Evolutionary conservation across 2,329 filamentous ascomycete species (phyloP).

Genomic region (Aspergillus latus): DNA sequence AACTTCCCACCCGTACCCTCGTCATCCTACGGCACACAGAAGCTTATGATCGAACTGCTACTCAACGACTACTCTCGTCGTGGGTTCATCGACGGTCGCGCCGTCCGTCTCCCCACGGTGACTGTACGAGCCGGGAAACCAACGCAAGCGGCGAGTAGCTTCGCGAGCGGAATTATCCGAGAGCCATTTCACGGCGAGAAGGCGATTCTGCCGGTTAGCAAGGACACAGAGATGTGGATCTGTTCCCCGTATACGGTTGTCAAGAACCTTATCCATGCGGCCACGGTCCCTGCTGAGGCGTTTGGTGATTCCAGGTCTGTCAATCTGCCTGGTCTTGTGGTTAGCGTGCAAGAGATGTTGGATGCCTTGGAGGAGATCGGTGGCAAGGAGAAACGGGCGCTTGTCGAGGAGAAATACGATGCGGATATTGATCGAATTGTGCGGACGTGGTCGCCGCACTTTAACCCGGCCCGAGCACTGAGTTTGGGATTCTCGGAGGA

Average conservation of each 20-base stretch:
- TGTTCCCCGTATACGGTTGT: constrained; percentile 57
- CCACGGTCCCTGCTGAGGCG: constrained; percentile 50
- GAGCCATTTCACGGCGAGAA: constrained; percentile 54
- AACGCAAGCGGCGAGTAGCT: constrained; percentile 53
- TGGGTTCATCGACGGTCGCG: constrained; percentile 49
- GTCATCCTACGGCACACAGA: constrained; percentile 54
- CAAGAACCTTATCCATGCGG: constrained; percentile 55
- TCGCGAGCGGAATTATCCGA: constrained; percentile 54
- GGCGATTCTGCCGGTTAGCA: constrained; percentile 52
- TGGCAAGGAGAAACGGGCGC: constrained; percentile 54
- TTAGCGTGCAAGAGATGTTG: constrained; percentile 61
- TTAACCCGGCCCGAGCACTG: constrained; percentile 56
- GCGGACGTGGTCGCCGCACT: constrained; percentile 60
- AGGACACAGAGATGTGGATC: constrained; percentile 58
- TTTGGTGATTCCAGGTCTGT: constrained; percentile 56
- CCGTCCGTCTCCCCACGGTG: constrained; percentile 53
- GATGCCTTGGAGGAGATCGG: constrained; percentile 58
- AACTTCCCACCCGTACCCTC: constrained; percentile 50
- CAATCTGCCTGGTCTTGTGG: constrained; percentile 56
- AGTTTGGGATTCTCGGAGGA: constrained; percentile 48
- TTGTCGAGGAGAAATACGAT: constrained; percentile 57
- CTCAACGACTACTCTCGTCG: constrained; percentile 55
- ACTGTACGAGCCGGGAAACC: constrained; percentile 53
- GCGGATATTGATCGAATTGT: constrained; percentile 57
- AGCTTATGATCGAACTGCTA: constrained; percentile 51